These are phyloP conservation scores for Nakazawaea holstii DNA, from an alignment of 805 yeast species.

Conservation along the genomic window DNA sequence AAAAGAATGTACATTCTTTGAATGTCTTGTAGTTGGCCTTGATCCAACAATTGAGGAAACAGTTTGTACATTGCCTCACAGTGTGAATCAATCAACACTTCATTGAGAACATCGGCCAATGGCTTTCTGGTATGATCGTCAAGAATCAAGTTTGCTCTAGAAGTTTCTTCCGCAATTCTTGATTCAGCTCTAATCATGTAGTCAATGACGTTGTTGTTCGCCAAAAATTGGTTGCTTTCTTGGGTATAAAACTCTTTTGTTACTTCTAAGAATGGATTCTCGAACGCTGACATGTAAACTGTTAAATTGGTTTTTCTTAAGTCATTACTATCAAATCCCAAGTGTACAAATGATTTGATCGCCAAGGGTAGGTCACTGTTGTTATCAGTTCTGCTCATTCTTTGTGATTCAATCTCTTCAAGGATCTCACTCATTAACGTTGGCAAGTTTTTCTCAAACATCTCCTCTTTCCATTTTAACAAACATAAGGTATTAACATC, in stretches of 20 bases:
- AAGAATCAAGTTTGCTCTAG: constrained; percentile 70
- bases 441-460: constrained; percentile 65
- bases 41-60: constrained; percentile 69
- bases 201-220: constrained; percentile 78
- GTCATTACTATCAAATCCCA: constrained; percentile 90
- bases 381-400: constrained; percentile 72
- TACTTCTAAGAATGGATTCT: constrained; percentile 65
- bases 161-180: constrained; percentile 78
- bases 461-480: constrained; percentile 78
- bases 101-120: constrained; percentile 70
- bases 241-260: constrained; percentile 60
- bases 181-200: constrained; percentile 83
- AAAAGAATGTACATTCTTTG: constrained; percentile 72
- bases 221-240: constrained; percentile 64
- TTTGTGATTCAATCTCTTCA: constrained; percentile 68
- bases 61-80: constrained; percentile 72
- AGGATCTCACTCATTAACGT: constrained; percentile 65
- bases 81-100: constrained; percentile 73
- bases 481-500: constrained; percentile 89
- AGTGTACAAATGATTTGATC: constrained; percentile 77
- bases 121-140: constrained; percentile 82
- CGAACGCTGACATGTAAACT: constrained; percentile 78
- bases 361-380: constrained; percentile 63
- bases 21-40: constrained; percentile 65
- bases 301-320: constrained; percentile 77